These are phyloP conservation scores for Cryptococcus sp. DNA, from an alignment of 1,284 basidiomycete genomes.

Conservation along the genomic window DNA sequence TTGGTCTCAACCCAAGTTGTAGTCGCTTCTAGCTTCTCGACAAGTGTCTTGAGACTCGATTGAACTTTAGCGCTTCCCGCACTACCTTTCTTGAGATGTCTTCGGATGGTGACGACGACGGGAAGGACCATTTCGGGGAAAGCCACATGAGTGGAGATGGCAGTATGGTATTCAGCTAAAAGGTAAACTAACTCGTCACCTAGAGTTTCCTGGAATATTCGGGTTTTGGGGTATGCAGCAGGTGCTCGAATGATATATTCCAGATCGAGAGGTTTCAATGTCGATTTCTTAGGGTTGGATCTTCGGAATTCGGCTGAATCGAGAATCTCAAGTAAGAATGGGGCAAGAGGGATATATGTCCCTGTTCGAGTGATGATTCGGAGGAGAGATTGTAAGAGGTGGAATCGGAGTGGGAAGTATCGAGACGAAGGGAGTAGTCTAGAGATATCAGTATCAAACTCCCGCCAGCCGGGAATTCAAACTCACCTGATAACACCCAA, in stretches of 20 bases:
- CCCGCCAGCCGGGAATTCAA: background rate
- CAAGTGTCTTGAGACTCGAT: slow-evolving; percentile 61
- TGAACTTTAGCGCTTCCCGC: slow-evolving; percentile 50
- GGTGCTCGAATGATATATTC: slow-evolving; percentile 83
- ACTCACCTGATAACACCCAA: slow-evolving; percentile 84
- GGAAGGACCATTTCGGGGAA: slow-evolving; percentile 94
- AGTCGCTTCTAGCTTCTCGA: slow-evolving; percentile 81
- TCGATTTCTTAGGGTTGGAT: slow-evolving; percentile 75
- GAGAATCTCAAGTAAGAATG: slow-evolving; percentile 81
- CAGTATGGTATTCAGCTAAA: slow-evolving; percentile 70
- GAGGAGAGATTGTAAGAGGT: slow-evolving; percentile 66
- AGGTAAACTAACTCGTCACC: slow-evolving; percentile 76
- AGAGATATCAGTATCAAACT: slow-evolving; percentile 4
- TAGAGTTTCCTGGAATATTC: slow-evolving; percentile 77
- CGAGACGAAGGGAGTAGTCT: slow-evolving; percentile 78
- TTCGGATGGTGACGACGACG: slow-evolving; percentile 66
- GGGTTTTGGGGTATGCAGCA: slow-evolving; percentile 81
- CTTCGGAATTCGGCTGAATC: slow-evolving; percentile 68
- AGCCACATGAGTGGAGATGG: slow-evolving; percentile 66
- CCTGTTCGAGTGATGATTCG: slow-evolving; percentile 71
- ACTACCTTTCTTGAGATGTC: slow-evolving; percentile 58
- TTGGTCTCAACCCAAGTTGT: slow-evolving; percentile 68
- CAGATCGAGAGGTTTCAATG: slow-evolving; percentile 82
- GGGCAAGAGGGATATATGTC: slow-evolving; percentile 82
- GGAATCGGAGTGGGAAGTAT: slow-evolving; percentile 75